phyloP scores from a whole-genome alignment of 768 basidiomycete genomes.

The Termitomyces sp. region DNA sequence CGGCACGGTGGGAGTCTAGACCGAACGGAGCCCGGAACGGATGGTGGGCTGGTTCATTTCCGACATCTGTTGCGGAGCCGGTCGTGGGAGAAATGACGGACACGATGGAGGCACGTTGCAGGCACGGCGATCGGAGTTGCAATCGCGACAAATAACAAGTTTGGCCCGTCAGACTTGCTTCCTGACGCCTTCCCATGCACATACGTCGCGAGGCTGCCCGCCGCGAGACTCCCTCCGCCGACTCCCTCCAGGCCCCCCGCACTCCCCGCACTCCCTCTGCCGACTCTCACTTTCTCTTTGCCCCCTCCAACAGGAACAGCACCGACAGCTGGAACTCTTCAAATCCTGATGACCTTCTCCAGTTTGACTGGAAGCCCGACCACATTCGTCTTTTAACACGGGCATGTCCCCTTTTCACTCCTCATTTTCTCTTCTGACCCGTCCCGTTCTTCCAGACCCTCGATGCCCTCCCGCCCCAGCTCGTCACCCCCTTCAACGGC shows the following conservation, averaged over 20 bases:
- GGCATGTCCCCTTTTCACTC: slow-evolving; percentile 35
- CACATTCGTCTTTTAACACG: slow-evolving; percentile 64
- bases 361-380: slow-evolving; percentile 73
- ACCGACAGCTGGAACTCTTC: slow-evolving; percentile 87
- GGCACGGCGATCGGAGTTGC: slow-evolving; percentile 18
- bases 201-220: slow-evolving; percentile 47
- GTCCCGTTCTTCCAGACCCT: slow-evolving; percentile 51
- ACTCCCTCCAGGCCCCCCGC: slow-evolving; percentile 54
- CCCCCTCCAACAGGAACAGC: slow-evolving; percentile 57
- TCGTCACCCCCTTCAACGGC: slow-evolving; percentile 86
- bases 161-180: not conserved
- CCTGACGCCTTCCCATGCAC: slow-evolving; percentile 36
- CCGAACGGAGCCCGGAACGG: no score
- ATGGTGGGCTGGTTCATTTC: no score
- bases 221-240: slow-evolving; percentile 57
- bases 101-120: slow-evolving; percentile 43
- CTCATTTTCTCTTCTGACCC: slow-evolving; percentile 10
- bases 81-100: no score
- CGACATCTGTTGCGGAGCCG: no score
- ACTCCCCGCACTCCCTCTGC: slow-evolving; percentile 59
- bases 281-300: slow-evolving; percentile 50
- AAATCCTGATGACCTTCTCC: slow-evolving; percentile 61
- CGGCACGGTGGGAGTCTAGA: no score
- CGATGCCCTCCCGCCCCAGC: slow-evolving; percentile 76
- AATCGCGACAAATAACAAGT: slow-evolving; percentile 15